phyloP scores from a whole-genome alignment of 1,139 yeast species.

The Diutina scorzettiae region DNA sequence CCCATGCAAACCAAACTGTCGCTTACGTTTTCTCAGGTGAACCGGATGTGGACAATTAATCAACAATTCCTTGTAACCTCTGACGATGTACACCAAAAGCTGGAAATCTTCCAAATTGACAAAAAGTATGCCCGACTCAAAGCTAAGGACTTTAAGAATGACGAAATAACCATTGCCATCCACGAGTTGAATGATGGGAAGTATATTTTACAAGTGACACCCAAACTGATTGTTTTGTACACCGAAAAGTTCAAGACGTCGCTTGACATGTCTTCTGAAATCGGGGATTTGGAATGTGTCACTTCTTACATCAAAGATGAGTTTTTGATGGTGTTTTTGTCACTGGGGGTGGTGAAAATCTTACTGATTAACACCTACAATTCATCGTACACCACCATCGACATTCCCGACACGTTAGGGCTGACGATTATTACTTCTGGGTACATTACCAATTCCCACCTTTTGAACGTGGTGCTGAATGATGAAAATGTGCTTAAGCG shows the following conservation, averaged over 20 bases:
- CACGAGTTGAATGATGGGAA: slow-evolving; percentile 49
- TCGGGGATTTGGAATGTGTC: slow-evolving; percentile 36
- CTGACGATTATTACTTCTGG: slow-evolving; percentile 63
- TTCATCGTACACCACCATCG: slow-evolving; percentile 23
- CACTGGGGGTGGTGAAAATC: slow-evolving; percentile 46
- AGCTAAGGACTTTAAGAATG: slow-evolving; percentile 51
- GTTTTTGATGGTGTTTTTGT: slow-evolving; percentile 38
- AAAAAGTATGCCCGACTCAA: slow-evolving; percentile 56
- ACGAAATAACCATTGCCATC: slow-evolving; percentile 55
- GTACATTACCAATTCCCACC: slow-evolving; percentile 38
- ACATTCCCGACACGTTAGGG: slow-evolving; percentile 39
- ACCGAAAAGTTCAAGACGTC: slow-evolving; percentile 46
- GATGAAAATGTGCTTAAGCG: slow-evolving; percentile 23
- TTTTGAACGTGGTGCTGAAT: slow-evolving; percentile 30
- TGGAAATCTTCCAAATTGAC: slow-evolving; percentile 63
- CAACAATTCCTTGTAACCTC: slow-evolving; percentile 59
- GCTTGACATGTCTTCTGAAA: slow-evolving; percentile 16
- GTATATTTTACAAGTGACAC: slow-evolving; percentile 63
- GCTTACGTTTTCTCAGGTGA: slow-evolving; percentile 62
- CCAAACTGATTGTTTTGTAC: slow-evolving; percentile 51
- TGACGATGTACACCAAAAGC: slow-evolving; percentile 47
- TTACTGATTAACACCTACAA: slow-evolving; percentile 31
- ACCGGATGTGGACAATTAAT: slow-evolving; percentile 61
- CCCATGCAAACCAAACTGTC: slow-evolving; percentile 60
- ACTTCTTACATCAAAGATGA: slow-evolving; percentile 41